Percentiles rank a stretch among this genome's conserved stretches.
Evolutionary conservation across 352 stramenopile species (phyloP).

Genomic region (Globisporangium alternatum): DNA sequence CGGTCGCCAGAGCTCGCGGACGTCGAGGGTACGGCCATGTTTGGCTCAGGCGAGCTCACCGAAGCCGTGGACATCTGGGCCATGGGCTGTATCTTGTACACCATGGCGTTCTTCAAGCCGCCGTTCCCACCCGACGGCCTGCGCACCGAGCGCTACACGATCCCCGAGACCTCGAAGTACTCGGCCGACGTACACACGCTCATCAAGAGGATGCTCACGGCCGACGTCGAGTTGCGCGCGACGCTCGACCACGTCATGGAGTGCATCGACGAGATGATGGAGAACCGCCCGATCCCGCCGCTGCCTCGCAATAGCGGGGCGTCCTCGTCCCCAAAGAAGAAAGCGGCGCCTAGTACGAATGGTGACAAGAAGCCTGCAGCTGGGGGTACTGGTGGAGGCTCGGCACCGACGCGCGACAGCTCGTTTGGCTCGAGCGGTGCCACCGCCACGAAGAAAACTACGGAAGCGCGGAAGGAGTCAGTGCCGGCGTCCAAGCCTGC

Average conservation of each 20-base stretch:
- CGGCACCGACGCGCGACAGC: background rate
- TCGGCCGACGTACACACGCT: constrained; percentile 85
- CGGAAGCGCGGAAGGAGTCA: constrained; percentile 53
- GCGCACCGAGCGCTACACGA: constrained; percentile 92
- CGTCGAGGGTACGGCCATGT: constrained; percentile 89
- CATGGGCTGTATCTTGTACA: constrained; percentile 96
- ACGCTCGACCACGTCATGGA: constrained; percentile 93
- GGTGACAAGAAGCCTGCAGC: constrained; percentile 3
- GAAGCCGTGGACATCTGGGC: constrained; percentile 93
- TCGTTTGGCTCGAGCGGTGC: constrained; percentile 5
- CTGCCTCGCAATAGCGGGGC: constrained; percentile 13
- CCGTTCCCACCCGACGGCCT: constrained; percentile 95
- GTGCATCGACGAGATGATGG: constrained; percentile 74
- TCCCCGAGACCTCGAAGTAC: constrained; percentile 89
- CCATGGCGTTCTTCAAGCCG: constrained; percentile 94
- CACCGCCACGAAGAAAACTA: constrained; percentile 36
- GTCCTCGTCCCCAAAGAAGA: constrained; percentile 27
- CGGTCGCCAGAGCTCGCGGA: constrained; percentile 96
- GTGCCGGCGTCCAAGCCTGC: constrained; percentile 27
- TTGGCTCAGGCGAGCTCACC: constrained; percentile 89
- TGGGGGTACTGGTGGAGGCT: background rate
- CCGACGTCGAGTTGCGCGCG: constrained; percentile 87
- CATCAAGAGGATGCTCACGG: constrained; percentile 90
- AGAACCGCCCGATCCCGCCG: constrained; percentile 36
- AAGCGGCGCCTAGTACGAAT: background rate